Evolutionary conservation across 805 yeast species (phyloP).

Genomic region (Wickerhamomyces ciferrii): DNA sequence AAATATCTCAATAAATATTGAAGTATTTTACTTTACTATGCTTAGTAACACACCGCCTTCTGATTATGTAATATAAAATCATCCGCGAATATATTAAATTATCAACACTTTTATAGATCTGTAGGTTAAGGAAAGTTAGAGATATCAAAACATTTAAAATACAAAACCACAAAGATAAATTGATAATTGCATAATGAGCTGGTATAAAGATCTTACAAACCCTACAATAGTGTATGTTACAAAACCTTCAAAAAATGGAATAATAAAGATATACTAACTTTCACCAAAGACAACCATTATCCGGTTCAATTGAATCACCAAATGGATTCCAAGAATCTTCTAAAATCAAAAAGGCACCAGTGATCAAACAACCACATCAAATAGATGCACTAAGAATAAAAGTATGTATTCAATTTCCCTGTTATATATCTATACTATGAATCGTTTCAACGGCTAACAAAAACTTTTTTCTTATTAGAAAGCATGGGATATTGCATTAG

Average conservation of each 20-base stretch:
- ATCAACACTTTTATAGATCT: background rate
- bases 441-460: too few relatives aligned
- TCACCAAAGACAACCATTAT: slow-evolving; percentile 1
- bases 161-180: too few relatives aligned
- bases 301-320: slow-evolving; percentile 4
- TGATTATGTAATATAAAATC: background rate
- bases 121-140: too few relatives aligned
- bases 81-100: background rate
- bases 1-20: too few relatives aligned
- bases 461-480: slow-evolving; percentile 34
- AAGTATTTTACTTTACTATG: too few relatives aligned
- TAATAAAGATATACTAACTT: background rate
- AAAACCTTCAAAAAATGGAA: background rate
- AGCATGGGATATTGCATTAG: slow-evolving; percentile 82
- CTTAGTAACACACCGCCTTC: too few relatives aligned
- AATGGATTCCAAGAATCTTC: slow-evolving; percentile 4
- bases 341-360: slow-evolving; percentile 1
- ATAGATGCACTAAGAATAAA: slow-evolving; percentile 7
- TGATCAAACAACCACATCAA: slow-evolving; percentile 3
- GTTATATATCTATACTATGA: too few relatives aligned
- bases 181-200: slow-evolving; percentile 3
- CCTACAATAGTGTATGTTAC: background rate
- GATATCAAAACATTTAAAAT: too few relatives aligned
- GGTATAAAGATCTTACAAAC: slow-evolving; percentile 6
- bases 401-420: too few relatives aligned